Conservation (phyloP, 306 rosid species). For the Rosa chinensis region DNA sequence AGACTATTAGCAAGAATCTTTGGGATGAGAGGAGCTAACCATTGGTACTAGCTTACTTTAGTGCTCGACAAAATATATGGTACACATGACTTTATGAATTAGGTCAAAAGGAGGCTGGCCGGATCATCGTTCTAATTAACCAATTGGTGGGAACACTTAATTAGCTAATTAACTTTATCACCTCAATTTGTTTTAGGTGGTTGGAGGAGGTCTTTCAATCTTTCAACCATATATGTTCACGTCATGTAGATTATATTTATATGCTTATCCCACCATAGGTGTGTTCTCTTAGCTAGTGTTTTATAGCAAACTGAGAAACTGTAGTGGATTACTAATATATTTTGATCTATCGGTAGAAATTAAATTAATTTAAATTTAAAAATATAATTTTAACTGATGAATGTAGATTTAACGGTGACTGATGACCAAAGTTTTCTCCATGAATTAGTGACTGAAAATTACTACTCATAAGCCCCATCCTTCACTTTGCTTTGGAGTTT, state of each 20-base stretch:
- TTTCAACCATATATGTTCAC: not conserved
- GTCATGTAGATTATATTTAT: not conserved
- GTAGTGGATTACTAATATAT: too few relatives aligned
- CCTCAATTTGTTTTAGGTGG: not conserved
- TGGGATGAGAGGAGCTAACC: not conserved
- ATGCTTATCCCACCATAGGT: too few relatives aligned
- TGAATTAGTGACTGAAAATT: too few relatives aligned
- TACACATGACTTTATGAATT: not conserved
- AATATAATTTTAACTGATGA: too few relatives aligned
- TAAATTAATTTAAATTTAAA: too few relatives aligned
- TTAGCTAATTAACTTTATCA: not conserved
- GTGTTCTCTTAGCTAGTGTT: too few relatives aligned
- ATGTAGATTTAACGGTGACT: too few relatives aligned
- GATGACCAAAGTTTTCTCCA: too few relatives aligned
- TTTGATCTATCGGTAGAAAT: too few relatives aligned
- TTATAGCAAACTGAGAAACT: too few relatives aligned
- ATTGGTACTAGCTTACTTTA: not conserved
- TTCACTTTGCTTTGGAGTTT: too few relatives aligned
- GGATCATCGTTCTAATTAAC: not conserved
- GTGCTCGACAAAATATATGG: not conserved
- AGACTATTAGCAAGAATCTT: conserved; percentile 1
- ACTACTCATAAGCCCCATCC: too few relatives aligned
- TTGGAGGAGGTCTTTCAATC: not conserved
- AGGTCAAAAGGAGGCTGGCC: not conserved
- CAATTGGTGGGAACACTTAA: not conserved